These are phyloP conservation scores for Lantana camara DNA, from an alignment of 257 asterid genomes.

Conservation along the genomic window DNA sequence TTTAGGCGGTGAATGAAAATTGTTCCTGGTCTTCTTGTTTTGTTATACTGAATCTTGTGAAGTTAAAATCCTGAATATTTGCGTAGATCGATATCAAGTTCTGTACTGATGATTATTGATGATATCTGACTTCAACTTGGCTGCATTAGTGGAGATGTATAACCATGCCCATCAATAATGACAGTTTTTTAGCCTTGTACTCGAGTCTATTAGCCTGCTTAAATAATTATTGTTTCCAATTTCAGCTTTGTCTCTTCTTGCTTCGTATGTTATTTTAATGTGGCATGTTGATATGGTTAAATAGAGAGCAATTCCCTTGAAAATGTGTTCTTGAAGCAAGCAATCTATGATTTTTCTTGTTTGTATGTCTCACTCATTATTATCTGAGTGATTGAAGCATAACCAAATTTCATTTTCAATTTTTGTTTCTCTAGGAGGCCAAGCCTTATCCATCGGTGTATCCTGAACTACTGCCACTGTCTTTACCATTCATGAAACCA, in stretches of 20 bases:
- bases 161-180: too few species aligned
- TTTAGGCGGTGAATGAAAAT: too few species aligned
- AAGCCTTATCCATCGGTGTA: constrained; percentile 33
- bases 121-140: neutral
- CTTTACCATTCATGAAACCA: constrained; percentile 42
- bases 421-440: constrained; percentile 15
- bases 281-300: neutral
- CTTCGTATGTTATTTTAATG: neutral
- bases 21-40: neutral
- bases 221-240: neutral
- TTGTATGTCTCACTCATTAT: neutral
- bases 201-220: too few species aligned
- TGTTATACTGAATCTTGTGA: neutral
- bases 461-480: constrained; percentile 10
- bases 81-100: neutral
- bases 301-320: neutral
- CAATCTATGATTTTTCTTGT: neutral
- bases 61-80: neutral
- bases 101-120: neutral
- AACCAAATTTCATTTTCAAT: neutral
- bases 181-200: too few species aligned
- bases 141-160: neutral
- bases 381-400: neutral
- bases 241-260: neutral
- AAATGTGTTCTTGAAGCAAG: neutral